Evolutionary conservation across 1,284 basidiomycete species (phyloP), one percentile per base, ranked within the genome.

Genomic region (Melampsora americana): DNA sequence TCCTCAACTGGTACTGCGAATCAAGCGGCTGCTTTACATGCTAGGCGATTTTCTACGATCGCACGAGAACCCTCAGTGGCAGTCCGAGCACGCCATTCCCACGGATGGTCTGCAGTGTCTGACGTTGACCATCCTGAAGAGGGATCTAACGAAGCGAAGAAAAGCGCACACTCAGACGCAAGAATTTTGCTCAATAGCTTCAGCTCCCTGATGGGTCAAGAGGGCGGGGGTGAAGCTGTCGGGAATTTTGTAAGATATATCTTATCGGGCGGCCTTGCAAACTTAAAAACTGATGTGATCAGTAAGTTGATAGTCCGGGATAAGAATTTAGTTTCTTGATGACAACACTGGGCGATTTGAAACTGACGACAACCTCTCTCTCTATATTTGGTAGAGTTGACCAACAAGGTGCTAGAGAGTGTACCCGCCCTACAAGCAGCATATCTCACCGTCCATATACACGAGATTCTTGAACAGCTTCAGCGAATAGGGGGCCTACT

Each of bases 181-280:
- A 50, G 48, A 39, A 67, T 66, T 28, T 56, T 74, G 42, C 56
- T 74, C 18, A 39, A 66, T 60, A 67, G 72, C 56, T 74, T 74
- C 18, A 74, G 59, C 30, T 66, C 72, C n/a, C 65, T 74, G 1
- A 42, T 74, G n/a, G 72, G 72, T 9, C 32, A 59, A 67, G 72
- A 74, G 20, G 72, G 72, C n/a, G 72, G 72, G 26, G 72, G 72
- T 11, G 66, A 67, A 67, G 48, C 65, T 44, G 72, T 74, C 7
- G 72, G 66, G 20, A 66, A 67, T 2, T n/a, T 74, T 14, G 30
- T 74, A 7, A 50, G 23, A 32, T 61, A 66, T 23, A 44, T 74
- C 20, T 44, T 67, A 30, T 53, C 53, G 23, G 72, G 72, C 11
- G 72, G 72, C 5, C 56, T 74, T 20, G 39, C 44, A 20, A 32